A percentile compares a stretch with the other conserved stretches of the same genome.
Conservation (phyloP, 306 rosid genomes). For the Vicia faba region DNA sequence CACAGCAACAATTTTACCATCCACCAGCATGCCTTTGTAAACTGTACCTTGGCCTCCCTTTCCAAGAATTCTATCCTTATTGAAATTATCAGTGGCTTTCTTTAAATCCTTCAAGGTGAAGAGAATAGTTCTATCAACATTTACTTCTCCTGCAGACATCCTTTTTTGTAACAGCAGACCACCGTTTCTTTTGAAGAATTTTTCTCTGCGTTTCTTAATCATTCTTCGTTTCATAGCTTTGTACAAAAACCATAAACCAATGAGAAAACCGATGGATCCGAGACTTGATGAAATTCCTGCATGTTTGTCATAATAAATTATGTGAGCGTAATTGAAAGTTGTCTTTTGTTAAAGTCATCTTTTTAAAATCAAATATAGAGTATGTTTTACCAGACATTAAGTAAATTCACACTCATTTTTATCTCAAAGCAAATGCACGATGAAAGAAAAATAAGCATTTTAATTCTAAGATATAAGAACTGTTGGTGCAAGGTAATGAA, state of each 20-base stretch:
- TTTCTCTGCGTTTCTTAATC: slow-evolving; percentile 25
- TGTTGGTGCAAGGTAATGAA: no score
- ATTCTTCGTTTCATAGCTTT: slow-evolving; percentile 13
- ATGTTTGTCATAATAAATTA: neutral
- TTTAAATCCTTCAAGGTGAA: slow-evolving; percentile 38
- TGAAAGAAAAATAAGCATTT: no score
- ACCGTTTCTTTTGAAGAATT: slow-evolving; percentile 43
- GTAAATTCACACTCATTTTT: no score
- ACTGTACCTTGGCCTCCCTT: slow-evolving; percentile 51
- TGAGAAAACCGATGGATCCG: slow-evolving; percentile 26
- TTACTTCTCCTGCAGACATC: slow-evolving; percentile 21
- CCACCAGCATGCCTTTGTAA: slow-evolving; percentile 44
- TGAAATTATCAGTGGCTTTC: slow-evolving; percentile 42
- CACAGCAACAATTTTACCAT: slow-evolving; percentile 43
- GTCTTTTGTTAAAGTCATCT: no score
- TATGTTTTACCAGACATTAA: no score
- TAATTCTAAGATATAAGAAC: no score
- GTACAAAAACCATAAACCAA: slow-evolving; percentile 27
- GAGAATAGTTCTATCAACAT: slow-evolving; percentile 26
- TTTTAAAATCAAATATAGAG: no score
- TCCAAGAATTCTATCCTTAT: slow-evolving; percentile 40
- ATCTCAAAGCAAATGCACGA: no score
- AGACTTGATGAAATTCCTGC: slow-evolving; percentile 42
- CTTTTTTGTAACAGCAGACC: slow-evolving; percentile 41
- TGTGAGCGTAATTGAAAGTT: neutral